Evolutionary conservation across 495 filamentous ascomycete genomes (phyloP).

Genomic region (Mycothermus thermophilus): DNA sequence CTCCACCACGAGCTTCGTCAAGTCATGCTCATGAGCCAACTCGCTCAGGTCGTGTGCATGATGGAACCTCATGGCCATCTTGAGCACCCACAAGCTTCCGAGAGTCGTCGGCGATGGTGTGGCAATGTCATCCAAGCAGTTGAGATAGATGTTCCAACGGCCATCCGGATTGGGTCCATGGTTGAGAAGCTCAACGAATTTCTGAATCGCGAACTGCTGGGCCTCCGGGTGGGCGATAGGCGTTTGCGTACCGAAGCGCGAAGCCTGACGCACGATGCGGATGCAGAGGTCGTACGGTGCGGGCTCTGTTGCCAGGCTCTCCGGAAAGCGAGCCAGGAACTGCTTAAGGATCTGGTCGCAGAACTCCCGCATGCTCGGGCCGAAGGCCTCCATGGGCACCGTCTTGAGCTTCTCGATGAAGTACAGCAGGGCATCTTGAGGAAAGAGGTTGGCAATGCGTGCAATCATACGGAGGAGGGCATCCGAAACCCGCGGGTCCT

Average conservation of each 20-base stretch:
- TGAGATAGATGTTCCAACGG: slow-evolving; percentile 27
- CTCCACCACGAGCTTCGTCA: slow-evolving; percentile 33
- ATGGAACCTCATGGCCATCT: slow-evolving; percentile 37
- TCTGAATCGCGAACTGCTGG: slow-evolving; percentile 43
- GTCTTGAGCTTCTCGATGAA: slow-evolving; percentile 60
- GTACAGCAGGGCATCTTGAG: slow-evolving; percentile 44
- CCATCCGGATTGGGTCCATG: slow-evolving; percentile 20
- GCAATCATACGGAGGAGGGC: slow-evolving; percentile 66
- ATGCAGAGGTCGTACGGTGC: slow-evolving; percentile 45
- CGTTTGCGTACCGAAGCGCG: slow-evolving; percentile 25
- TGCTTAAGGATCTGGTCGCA: slow-evolving; percentile 28
- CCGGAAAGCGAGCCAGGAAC: slow-evolving; percentile 12
- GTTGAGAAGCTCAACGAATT: slow-evolving; percentile 23
- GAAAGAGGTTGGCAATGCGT: slow-evolving; percentile 48
- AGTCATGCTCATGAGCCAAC: slow-evolving; percentile 29
- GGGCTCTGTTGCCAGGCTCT: slow-evolving; percentile 6
- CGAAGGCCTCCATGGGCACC: slow-evolving; percentile 47
- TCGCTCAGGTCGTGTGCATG: slow-evolving; percentile 20
- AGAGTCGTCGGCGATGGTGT: slow-evolving; percentile 26
- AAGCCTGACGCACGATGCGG: slow-evolving; percentile 54
- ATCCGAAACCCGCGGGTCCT: slow-evolving; percentile 69
- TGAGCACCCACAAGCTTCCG: slow-evolving; percentile 61
- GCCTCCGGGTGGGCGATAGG: slow-evolving; percentile 31
- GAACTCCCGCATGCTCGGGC: slow-evolving; percentile 41
- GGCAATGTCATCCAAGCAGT: slow-evolving; percentile 35